Evolutionary conservation across 495 filamentous ascomycete genomes (phyloP).

Genomic region (Penicilliopsis zonata): DNA sequence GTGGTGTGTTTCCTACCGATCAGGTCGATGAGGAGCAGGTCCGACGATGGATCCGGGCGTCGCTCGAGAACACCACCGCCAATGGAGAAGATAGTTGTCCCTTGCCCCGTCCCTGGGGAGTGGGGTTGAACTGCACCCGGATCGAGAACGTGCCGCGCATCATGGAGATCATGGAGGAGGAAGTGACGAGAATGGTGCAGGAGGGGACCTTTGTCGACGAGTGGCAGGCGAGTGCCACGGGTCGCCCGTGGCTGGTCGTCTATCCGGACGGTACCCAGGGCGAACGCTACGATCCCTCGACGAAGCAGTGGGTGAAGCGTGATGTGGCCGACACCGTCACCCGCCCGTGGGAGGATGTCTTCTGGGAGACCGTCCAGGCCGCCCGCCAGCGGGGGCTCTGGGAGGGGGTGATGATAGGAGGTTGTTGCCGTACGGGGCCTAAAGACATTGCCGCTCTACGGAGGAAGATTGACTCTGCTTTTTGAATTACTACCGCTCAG

Average conservation of each 20-base stretch:
- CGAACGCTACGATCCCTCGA: slow-evolving; percentile 49
- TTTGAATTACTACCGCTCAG: too few species aligned
- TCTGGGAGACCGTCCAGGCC: neutral
- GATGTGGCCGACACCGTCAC: neutral
- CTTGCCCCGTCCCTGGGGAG: slow-evolving; percentile 38
- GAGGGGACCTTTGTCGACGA: slow-evolving; percentile 14
- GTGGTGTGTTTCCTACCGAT: slow-evolving; percentile 45
- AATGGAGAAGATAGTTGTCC: slow-evolving; percentile 1
- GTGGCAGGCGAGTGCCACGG: slow-evolving; percentile 9
- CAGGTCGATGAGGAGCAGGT: slow-evolving; percentile 28
- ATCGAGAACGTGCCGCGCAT: slow-evolving; percentile 37
- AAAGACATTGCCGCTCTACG: slow-evolving; percentile 1
- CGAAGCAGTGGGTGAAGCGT: slow-evolving; percentile 41
- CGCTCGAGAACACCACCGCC: slow-evolving; percentile 6
- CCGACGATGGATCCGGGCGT: slow-evolving; percentile 16
- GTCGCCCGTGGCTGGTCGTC: slow-evolving; percentile 40
- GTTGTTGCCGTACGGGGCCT: slow-evolving; percentile 1
- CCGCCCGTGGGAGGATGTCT: slow-evolving; percentile 1
- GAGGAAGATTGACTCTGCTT: neutral
- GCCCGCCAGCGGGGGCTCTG: neutral
- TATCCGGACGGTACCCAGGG: slow-evolving; percentile 62
- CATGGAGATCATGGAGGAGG: slow-evolving; percentile 31
- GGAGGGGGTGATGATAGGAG: neutral
- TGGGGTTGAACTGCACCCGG: slow-evolving; percentile 59
- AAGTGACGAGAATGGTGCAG: slow-evolving; percentile 17